Conservation (phyloP, 495 filamentous ascomycete genomes). For the Aspergillus bertholletiae region DNA sequence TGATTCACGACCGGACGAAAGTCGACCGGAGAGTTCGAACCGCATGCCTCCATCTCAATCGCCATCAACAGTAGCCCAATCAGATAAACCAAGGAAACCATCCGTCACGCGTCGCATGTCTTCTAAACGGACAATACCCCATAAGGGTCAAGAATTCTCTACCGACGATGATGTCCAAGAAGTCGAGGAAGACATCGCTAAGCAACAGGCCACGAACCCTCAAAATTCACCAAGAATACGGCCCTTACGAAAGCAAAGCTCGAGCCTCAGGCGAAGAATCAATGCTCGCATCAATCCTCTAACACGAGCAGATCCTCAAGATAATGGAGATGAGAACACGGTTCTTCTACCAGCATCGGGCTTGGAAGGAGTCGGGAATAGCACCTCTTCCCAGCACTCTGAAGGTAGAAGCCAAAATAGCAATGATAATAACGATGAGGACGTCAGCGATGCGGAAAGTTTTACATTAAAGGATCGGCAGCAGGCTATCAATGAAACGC, state of each 20-base stretch:
- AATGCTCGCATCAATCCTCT: constrained; percentile 56
- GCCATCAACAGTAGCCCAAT: constrained; percentile 53
- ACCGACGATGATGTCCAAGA: constrained; percentile 88
- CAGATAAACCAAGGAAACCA: constrained; percentile 64
- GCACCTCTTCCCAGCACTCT: constrained; percentile 23
- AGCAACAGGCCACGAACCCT: constrained; percentile 29
- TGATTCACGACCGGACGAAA: constrained; percentile 29
- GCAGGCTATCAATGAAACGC: constrained; percentile 97
- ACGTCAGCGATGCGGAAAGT: constrained; percentile 75
- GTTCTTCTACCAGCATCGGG: constrained; percentile 32
- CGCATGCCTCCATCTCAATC: constrained; percentile 39
- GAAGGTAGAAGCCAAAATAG: constrained; percentile 21
- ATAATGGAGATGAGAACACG: constrained; percentile 44
- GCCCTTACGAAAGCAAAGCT: constrained; percentile 46
- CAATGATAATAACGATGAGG: constrained; percentile 48
- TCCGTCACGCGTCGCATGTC: constrained; percentile 66
- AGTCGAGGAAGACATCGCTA: constrained; percentile 57
- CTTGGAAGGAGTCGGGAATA: constrained; percentile 17
- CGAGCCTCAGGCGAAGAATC: constrained; percentile 68
- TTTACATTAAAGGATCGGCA: constrained; percentile 84
- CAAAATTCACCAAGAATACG: constrained; percentile 38
- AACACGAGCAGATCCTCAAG: constrained; percentile 54
- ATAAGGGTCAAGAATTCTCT: constrained; percentile 85
- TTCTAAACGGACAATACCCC: constrained; percentile 67
- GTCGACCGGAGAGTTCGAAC: constrained; percentile 29